These are phyloP conservation scores for Rubus idaeus DNA, from an alignment of 306 rosid genomes.

Conservation along the genomic window DNA sequence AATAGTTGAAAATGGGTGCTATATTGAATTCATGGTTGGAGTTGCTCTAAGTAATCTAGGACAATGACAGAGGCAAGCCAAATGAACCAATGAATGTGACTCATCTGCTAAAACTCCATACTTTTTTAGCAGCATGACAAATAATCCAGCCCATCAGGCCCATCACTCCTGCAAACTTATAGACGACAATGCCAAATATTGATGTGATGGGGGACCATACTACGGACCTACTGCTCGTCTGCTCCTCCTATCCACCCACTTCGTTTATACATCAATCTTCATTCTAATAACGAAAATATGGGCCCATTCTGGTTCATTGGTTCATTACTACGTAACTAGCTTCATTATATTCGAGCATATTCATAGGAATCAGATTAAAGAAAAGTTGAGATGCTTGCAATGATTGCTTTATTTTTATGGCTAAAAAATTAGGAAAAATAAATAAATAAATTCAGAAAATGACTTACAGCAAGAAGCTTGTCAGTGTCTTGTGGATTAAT, in stretches of 20 bases:
- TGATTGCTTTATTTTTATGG: background rate
- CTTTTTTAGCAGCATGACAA: background rate
- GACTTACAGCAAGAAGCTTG: slow-evolving; percentile 60
- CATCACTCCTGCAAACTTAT: background rate
- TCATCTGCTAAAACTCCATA: background rate
- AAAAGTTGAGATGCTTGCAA: background rate
- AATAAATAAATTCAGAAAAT: background rate
- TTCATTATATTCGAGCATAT: background rate
- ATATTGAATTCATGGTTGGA: too few relatives aligned
- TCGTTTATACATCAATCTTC: background rate
- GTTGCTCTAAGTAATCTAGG: background rate
- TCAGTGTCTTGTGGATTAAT: slow-evolving; percentile 42
- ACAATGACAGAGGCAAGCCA: background rate
- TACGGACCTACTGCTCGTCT: background rate
- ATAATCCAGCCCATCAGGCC: background rate
- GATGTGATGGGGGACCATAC: background rate
- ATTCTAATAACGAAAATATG: background rate
- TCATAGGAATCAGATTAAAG: background rate
- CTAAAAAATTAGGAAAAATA: background rate
- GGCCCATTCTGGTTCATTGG: background rate
- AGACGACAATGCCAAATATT: background rate
- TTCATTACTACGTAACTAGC: too few relatives aligned
- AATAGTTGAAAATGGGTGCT: too few relatives aligned
- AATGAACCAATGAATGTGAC: background rate
- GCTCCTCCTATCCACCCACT: background rate